Base-by-base conservation (phyloP, 1,284 basidiomycete species). In the Hortiboletus rubellus region DNA sequence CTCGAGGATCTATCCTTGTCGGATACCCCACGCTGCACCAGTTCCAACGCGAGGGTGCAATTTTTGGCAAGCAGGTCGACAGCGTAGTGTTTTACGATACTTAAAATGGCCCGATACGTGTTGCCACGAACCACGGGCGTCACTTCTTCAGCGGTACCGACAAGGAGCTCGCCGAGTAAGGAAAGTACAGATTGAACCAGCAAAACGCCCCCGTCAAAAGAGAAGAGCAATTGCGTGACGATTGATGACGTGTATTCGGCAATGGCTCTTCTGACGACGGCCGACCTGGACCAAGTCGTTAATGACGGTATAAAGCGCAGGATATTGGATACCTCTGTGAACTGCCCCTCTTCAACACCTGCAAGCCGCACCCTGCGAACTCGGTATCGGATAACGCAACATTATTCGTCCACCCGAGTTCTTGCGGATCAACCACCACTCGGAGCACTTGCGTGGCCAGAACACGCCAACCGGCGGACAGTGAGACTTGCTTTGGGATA, bases 1-100 rank as follows among this genome's bases (percentile, higher is more conserved):
- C 90, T 79, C 15, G 85, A 82, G 43, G 76, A 77, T 54, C 89
- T 78, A 59, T 87, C 80, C 41, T 66, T 68, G 62, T 88, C 80
- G 17, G 68, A 73, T 60, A 90, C 65, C 6, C 83, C 83, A 31
- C 70, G 72, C 54, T 77, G 72, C 3, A 84, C 68, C 7, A 82
- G 62, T 17, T 78, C 72, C 5, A 72, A 52, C 1, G 76, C 62
- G 27, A 57, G 34, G 6, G 50, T 47, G 3, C 59, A 61, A 30
- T 70, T 30, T 15, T 72, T 68, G 18, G 78, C 74, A 40, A 82
- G 63, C 15, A 75, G 67, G 10, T 75, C 73, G 3, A 66, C 65
- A 1, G 74, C 68, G 58, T 82, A 77, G 59, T 86, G 83, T 50
- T 73, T 75, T n/a, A 87, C 66, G 30, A 79, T 72, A n/a, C 63